phyloP scores from a whole-genome alignment of 176 grass and related monocot genomes.

The Avena atlantica region DNA sequence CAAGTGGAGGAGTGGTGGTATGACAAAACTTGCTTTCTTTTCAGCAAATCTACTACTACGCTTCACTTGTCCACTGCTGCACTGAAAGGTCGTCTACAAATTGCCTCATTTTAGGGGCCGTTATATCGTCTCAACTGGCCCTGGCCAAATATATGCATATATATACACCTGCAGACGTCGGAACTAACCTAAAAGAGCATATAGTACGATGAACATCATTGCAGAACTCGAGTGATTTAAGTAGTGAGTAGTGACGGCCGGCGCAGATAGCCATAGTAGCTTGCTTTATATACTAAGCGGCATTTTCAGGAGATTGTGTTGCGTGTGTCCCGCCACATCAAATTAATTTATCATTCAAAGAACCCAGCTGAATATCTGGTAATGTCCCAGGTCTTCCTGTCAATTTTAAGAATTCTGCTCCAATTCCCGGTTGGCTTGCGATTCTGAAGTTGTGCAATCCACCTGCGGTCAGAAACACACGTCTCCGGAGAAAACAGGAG shows the following conservation, averaged over 20 bases:
- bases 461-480: too few species aligned
- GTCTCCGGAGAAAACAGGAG: too few species aligned
- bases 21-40: slow-evolving; percentile 1
- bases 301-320: neutral
- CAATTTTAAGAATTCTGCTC: neutral
- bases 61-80: slow-evolving; percentile 36
- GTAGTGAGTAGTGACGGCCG: neutral
- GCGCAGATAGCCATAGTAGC: neutral
- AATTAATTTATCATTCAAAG: neutral
- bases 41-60: neutral
- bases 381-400: too few species aligned
- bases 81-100: slow-evolving; percentile 16
- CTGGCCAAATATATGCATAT: neutral
- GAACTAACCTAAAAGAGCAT: neutral
- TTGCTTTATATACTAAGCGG: neutral
- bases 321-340: neutral
- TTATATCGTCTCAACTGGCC: neutral
- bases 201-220: neutral
- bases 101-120: slow-evolving; percentile 26
- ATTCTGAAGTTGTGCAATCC: neutral
- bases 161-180: neutral
- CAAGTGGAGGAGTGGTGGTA: slow-evolving; percentile 43
- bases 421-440: neutral
- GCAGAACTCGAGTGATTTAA: neutral
- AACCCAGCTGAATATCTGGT: neutral